Conservation (phyloP, 1,139 yeast species). For the Candida anutae region DNA sequence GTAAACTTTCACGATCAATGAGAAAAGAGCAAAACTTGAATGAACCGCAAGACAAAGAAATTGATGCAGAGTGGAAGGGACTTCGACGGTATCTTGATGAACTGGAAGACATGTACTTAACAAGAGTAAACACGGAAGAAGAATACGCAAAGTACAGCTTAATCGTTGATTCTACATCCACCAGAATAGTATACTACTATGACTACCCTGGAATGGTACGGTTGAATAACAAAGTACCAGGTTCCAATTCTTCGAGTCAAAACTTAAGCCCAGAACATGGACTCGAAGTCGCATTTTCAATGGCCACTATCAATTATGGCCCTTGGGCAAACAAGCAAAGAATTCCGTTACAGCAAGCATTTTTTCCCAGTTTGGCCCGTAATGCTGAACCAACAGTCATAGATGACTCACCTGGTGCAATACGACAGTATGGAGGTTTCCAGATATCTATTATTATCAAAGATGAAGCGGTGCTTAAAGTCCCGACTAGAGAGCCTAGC, state of each 20-base stretch:
- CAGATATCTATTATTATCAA: conserved; percentile 46
- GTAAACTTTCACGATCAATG: conserved; percentile 3
- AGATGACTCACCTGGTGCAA: conserved; percentile 36
- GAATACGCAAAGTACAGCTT: conserved; percentile 85
- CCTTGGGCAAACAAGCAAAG: conserved; percentile 95
- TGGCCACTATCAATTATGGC: conserved; percentile 75
- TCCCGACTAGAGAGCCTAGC: conserved; percentile 80
- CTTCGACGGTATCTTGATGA: conserved; percentile 37
- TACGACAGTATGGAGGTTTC: conserved; percentile 51
- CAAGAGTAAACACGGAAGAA: conserved; percentile 25
- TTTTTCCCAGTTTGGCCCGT: conserved; percentile 62
- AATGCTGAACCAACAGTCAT: conserved; percentile 43
- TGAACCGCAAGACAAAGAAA: conserved; percentile 4
- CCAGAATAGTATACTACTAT: conserved; percentile 51
- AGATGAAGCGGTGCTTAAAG: conserved; percentile 60
- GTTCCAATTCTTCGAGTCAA: conserved; percentile 1
- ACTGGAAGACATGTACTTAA: conserved; percentile 24
- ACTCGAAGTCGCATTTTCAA: conserved; percentile 47
- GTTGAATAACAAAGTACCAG: conserved; percentile 3
- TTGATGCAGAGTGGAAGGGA: conserved; percentile 29
- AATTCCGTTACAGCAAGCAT: conserved; percentile 50
- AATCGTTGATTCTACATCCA: conserved; percentile 54
- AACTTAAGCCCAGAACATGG: conserved; percentile 47
- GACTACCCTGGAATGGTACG: conserved; percentile 56
- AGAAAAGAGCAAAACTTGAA: conserved; percentile 1